These are phyloP conservation scores for Pyrenochaeta sp. DNA, from an alignment of 2,329 filamentous ascomycete species.

Conservation along the genomic window DNA sequence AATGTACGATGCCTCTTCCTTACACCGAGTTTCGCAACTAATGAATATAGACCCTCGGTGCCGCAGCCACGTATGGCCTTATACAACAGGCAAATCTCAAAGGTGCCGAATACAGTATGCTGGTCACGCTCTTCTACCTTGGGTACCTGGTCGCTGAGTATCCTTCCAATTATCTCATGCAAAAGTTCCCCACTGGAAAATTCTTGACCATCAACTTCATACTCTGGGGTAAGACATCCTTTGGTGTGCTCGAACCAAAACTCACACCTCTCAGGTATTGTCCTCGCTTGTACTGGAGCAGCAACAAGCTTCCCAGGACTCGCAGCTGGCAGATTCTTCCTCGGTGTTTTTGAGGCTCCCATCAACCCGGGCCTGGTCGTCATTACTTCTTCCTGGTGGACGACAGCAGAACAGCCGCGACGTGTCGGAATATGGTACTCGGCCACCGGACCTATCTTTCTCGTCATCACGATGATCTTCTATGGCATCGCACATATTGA, in stretches of 20 bases:
- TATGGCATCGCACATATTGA: too few relatives aligned
- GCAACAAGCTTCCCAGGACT: background rate
- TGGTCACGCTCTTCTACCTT: conserved; percentile 19
- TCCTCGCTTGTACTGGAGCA: background rate
- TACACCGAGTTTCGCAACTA: too few relatives aligned
- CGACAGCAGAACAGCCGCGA: background rate
- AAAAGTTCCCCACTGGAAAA: conserved; percentile 33
- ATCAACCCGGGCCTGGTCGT: background rate
- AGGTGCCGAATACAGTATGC: conserved; percentile 39
- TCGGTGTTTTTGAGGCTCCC: background rate
- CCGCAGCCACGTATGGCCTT: conserved; percentile 41
- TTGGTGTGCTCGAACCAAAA: too few relatives aligned
- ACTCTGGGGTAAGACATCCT: too few relatives aligned
- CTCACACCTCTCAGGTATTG: too few relatives aligned
- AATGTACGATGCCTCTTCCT: too few relatives aligned
- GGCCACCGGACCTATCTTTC: too few relatives aligned
- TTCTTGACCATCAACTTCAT: conserved; percentile 50
- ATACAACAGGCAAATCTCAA: conserved; percentile 39
- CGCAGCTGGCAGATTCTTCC: background rate
- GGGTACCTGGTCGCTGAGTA: conserved; percentile 32
- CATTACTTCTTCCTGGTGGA: background rate
- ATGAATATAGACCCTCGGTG: conserved; percentile 23
- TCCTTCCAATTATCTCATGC: conserved; percentile 31
- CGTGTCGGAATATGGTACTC: background rate
- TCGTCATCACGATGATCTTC: too few relatives aligned